These are phyloP conservation scores for Boletus mariae DNA, from an alignment of 1,284 basidiomycete species.

Conservation along the genomic window DNA sequence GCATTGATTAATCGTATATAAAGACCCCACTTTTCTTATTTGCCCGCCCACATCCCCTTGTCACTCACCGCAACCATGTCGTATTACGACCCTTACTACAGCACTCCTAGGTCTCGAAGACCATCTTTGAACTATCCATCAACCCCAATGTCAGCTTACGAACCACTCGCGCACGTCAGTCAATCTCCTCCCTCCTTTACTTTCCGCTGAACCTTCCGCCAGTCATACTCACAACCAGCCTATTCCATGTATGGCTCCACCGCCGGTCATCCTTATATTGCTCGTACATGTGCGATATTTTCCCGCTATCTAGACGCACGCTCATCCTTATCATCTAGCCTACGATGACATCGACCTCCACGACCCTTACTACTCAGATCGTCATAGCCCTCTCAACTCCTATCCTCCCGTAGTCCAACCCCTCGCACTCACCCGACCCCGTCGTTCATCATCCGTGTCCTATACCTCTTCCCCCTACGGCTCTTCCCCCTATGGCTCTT, in stretches of 20 bases:
- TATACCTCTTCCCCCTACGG: conserved; percentile 35
- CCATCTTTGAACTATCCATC: conserved; percentile 25
- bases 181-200: not conserved
- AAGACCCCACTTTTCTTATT: conserved; percentile 6
- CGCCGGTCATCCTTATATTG: conserved; percentile 12
- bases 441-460: conserved; percentile 57
- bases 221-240: conserved; percentile 26
- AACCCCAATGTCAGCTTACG: conserved; percentile 26
- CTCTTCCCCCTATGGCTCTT: too few relatives aligned
- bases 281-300: conserved; percentile 17
- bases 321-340: conserved; percentile 16
- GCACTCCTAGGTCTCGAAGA: conserved; percentile 28
- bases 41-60: conserved; percentile 10
- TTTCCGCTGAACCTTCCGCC: conserved; percentile 5
- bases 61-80: conserved; percentile 22
- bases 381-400: conserved; percentile 9
- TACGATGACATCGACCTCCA: conserved; percentile 26
- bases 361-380: conserved; percentile 26
- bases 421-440: conserved; percentile 31
- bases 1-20: conserved; percentile 22
- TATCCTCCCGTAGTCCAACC: conserved; percentile 25
- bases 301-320: not conserved
- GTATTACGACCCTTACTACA: conserved; percentile 33
- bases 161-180: conserved; percentile 21
- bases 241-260: conserved; percentile 28